Percentiles rank a stretch among this genome's conserved stretches.
These are phyloP conservation scores for Houttuynia cordata DNA, from an alignment of 164 flowering plant species.

Conservation along the genomic window DNA sequence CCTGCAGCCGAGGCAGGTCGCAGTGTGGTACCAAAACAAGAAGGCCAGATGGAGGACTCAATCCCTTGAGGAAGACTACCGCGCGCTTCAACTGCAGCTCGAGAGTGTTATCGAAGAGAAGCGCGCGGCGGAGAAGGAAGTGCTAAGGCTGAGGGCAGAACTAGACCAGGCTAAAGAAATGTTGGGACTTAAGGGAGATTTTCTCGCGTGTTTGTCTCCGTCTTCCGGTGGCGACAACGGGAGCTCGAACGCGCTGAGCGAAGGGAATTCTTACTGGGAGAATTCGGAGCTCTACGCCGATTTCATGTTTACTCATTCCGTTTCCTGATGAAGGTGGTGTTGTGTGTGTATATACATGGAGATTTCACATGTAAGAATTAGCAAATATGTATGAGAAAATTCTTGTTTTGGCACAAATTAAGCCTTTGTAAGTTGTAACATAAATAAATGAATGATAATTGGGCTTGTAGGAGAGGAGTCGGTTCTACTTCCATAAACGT, in stretches of 20 bases:
- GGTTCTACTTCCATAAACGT: too few relatives aligned
- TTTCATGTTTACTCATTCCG: neutral
- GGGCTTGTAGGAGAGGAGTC: too few relatives aligned
- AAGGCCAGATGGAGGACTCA: slow-evolving; percentile 93
- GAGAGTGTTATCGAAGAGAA: slow-evolving; percentile 24
- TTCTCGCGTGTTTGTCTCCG: slow-evolving; percentile 6
- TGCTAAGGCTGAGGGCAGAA: slow-evolving; percentile 21
- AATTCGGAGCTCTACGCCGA: slow-evolving; percentile 2
- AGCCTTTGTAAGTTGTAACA: too few relatives aligned
- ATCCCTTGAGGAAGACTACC: slow-evolving; percentile 70
- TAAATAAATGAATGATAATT: too few relatives aligned
- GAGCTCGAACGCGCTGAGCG: slow-evolving; percentile 9
- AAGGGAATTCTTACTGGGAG: slow-evolving; percentile 8
- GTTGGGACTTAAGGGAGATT: slow-evolving; percentile 9
- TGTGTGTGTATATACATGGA: too few relatives aligned
- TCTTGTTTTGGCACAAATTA: too few relatives aligned
- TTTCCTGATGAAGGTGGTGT: neutral
- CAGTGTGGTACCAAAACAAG: slow-evolving; percentile 96
- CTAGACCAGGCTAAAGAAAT: slow-evolving; percentile 21
- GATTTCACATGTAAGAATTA: too few relatives aligned
- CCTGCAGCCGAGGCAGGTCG: slow-evolving; percentile 86
- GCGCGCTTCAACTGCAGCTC: slow-evolving; percentile 34
- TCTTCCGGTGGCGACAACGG: slow-evolving; percentile 16
- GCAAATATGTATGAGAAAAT: too few relatives aligned
- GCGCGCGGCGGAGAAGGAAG: slow-evolving; percentile 27